Conservation (phyloP, 208 protist genomes). For the Trypanosomatidae sp. region DNA sequence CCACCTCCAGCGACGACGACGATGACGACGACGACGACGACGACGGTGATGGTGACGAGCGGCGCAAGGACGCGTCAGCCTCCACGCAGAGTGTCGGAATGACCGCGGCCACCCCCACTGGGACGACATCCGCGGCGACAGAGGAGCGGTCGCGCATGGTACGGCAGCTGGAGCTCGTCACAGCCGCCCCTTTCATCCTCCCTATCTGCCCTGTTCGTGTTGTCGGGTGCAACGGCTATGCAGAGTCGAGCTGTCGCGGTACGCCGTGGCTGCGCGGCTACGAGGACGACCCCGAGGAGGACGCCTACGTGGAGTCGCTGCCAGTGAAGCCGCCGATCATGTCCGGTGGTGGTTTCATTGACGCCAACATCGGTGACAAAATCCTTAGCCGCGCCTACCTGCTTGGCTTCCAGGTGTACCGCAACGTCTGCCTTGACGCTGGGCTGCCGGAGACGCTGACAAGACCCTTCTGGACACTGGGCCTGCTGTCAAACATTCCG, state of each 20-base stretch:
- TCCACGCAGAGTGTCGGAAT: not conserved
- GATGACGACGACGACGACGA: constrained; percentile 5
- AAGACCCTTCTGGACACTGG: constrained; percentile 41
- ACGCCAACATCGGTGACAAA: constrained; percentile 45
- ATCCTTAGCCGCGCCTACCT: constrained; percentile 44
- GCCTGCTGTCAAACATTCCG: constrained; percentile 43
- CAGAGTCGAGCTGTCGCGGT: constrained; percentile 43
- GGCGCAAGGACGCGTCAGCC: not conserved
- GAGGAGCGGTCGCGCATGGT: constrained; percentile 19
- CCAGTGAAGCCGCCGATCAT: constrained; percentile 47
- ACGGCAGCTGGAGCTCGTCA: constrained; percentile 26
- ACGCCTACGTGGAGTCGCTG: constrained; percentile 50
- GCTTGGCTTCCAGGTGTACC: constrained; percentile 41
- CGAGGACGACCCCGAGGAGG: constrained; percentile 49
- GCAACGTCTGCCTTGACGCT: constrained; percentile 36
- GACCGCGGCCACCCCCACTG: constrained; percentile 3
- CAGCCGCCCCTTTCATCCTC: constrained; percentile 35
- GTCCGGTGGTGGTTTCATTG: constrained; percentile 37
- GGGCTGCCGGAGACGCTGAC: constrained; percentile 45
- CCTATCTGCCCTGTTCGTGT: constrained; percentile 51
- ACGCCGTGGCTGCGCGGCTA: constrained; percentile 57
- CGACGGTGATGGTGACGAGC: not conserved
- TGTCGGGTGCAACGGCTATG: constrained; percentile 41
- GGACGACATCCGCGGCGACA: constrained; percentile 3
- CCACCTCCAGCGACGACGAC: constrained; percentile 7